Conservation (phyloP, 2,329 filamentous ascomycete genomes). For the Hypoxylon sp. region DNA sequence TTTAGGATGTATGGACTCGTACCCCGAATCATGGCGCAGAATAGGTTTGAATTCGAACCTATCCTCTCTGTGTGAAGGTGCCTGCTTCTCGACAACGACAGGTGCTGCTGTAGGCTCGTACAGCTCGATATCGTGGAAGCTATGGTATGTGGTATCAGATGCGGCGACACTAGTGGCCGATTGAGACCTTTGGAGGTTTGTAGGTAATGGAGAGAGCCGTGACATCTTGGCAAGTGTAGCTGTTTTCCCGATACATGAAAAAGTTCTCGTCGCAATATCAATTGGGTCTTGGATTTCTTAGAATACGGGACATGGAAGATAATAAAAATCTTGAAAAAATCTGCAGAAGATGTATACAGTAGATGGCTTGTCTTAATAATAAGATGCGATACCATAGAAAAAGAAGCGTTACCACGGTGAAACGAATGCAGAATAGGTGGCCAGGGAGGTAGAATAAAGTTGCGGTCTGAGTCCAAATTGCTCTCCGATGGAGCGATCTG, state of each 20-base stretch:
- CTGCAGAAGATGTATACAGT: slow-evolving; percentile 7
- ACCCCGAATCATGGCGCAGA: slow-evolving; percentile 72
- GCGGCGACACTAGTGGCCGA: slow-evolving; percentile 61
- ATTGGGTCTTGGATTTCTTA: slow-evolving; percentile 3
- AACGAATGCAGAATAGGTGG: slow-evolving; percentile 21
- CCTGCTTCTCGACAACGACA: slow-evolving; percentile 32
- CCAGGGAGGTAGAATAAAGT: slow-evolving; percentile 39
- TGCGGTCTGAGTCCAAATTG: slow-evolving; percentile 46
- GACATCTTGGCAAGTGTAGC: slow-evolving; percentile 46
- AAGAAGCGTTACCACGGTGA: slow-evolving; percentile 36
- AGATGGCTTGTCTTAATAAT: slow-evolving; percentile 17
- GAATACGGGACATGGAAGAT: slow-evolving; percentile 16
- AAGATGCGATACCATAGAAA: slow-evolving; percentile 19
- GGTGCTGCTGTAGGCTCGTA: slow-evolving; percentile 58
- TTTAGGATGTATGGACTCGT: slow-evolving; percentile 66
- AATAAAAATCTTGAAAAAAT: slow-evolving; percentile 4
- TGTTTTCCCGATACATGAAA: slow-evolving; percentile 36
- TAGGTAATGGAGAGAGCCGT: slow-evolving; percentile 43
- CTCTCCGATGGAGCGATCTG: slow-evolving; percentile 37
- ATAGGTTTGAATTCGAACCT: slow-evolving; percentile 60
- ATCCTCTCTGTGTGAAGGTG: slow-evolving; percentile 43
- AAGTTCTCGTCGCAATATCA: slow-evolving; percentile 1
- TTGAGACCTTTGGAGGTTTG: slow-evolving; percentile 49
- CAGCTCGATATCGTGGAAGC: slow-evolving; percentile 67
- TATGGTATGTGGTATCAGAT: slow-evolving; percentile 69